Percentiles rank a stretch among this genome's conserved stretches.
Evolutionary conservation across 345 rosid species (phyloP).

Genomic region (Populus euphratica): DNA sequence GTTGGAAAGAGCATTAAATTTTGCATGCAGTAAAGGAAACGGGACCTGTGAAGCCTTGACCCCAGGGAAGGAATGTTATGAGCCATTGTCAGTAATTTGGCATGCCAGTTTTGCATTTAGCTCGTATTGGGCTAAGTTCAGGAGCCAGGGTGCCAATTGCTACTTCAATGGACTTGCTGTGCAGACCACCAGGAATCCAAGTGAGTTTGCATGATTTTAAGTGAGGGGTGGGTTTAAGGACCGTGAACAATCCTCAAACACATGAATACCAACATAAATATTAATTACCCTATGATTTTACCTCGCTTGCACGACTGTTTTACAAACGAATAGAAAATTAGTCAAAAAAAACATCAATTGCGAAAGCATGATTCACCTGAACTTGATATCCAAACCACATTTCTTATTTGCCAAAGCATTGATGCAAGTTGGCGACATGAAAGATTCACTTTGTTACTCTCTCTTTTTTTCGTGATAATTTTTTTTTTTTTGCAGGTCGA

Average conservation of each 20-base stretch:
- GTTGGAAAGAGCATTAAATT: constrained; percentile 35
- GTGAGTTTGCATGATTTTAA: constrained; percentile 32
- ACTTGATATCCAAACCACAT: not conserved
- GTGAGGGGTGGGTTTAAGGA: not conserved
- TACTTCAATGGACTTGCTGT: constrained; percentile 66
- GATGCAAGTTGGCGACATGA: not conserved
- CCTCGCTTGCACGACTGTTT: too few species aligned
- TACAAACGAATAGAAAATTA: not conserved
- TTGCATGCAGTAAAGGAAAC: constrained; percentile 47
- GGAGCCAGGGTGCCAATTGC: constrained; percentile 56
- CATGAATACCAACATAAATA: not conserved
- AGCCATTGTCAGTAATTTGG: constrained; percentile 47
- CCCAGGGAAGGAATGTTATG: constrained; percentile 56
- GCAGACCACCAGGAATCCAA: constrained; percentile 60
- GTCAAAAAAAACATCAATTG: not conserved
- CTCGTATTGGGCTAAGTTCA: constrained; percentile 62
- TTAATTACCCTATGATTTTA: not conserved
- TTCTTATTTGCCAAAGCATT: not conserved
- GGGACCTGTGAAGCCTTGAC: constrained; percentile 49
- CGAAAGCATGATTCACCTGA: not conserved
- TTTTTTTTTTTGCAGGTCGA: constrained; percentile 31
- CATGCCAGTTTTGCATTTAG: constrained; percentile 79
- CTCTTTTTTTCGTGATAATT: not conserved
- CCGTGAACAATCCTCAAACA: not conserved
- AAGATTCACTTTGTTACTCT: not conserved